phyloP scores from a whole-genome alignment of 2,329 filamentous ascomycete genomes.

The Penicillium sp. region DNA sequence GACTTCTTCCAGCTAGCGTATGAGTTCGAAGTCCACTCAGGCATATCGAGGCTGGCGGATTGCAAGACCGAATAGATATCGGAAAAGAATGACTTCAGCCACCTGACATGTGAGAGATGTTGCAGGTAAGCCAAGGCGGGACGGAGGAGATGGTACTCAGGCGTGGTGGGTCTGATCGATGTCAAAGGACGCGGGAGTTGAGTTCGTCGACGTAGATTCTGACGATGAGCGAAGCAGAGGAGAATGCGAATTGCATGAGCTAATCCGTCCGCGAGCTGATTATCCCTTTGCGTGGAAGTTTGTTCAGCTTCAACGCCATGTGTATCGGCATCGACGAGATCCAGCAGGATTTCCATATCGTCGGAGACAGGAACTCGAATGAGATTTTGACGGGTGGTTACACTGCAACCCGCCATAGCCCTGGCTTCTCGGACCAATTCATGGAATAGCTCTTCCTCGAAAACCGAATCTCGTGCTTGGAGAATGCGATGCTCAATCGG shows the following conservation, averaged over 20 bases:
- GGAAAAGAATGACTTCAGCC: constrained; percentile 42
- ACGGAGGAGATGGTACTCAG: constrained; percentile 64
- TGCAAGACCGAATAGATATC: constrained; percentile 41
- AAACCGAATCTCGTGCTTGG: constrained; percentile 57
- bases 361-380: constrained; percentile 63
- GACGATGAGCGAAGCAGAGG: constrained; percentile 77
- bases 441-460: constrained; percentile 80
- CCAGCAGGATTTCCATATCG: constrained; percentile 66
- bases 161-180: constrained; percentile 55
- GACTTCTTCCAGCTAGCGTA: constrained; percentile 36
- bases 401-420: constrained; percentile 71
- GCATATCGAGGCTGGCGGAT: constrained; percentile 40
- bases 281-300: constrained; percentile 33
- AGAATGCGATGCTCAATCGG: constrained; percentile 46
- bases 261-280: constrained; percentile 67
- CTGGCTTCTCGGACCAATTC: constrained; percentile 85
- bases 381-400: constrained; percentile 66
- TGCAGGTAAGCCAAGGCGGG: constrained; percentile 62
- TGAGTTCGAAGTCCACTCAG: constrained; percentile 33
- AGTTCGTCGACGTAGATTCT: constrained; percentile 70
- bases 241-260: constrained; percentile 74
- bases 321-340: constrained; percentile 67
- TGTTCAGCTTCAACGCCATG: constrained; percentile 38
- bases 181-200: constrained; percentile 65
- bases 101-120: constrained; percentile 51